Base-by-base conservation (phyloP, 768 basidiomycete species). In the Amanita rimosa region DNA sequence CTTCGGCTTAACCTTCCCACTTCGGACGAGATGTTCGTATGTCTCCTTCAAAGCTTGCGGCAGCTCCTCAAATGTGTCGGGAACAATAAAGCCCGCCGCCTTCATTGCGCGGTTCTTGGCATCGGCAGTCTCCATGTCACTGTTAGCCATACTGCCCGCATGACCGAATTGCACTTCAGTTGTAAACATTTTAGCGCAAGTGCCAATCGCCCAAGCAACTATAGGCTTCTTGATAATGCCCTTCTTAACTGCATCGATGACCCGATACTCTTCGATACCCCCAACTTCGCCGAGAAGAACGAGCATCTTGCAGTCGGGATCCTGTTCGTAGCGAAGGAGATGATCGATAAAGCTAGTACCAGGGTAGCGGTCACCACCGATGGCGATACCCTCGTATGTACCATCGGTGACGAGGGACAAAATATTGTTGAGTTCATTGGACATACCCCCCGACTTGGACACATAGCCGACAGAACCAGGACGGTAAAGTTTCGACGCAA, bases 141-240 rank as follows among this genome's bases (percentile, higher is more conserved):
- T 93, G 76, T 98, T 96, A 53, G 95, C 96, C 86, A 99, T 90
- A 40, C 83, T 85, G 21, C 96, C 96, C 43, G 96, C 96, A 70
- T 99, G 96, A 16, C 96, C 96, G 68, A 98, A 99, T 71, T 98
- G 96, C 46, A 98, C 96, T 67, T 97, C 96, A 43, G 96, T 97
- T 37, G 92, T 75, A 73, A 98, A 99, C 96, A 99, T 98, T 82
- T 96, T 96, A 59, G 96, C 96, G 66, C 96, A 99, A 37, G 96
- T 99, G 53, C 96, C 95, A 58, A 99, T 99, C 33, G 96, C 92
- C 96, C 96, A 99, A 24, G 96, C 96, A 56, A 99, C 89, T 64
- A 98, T 95, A 47, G 96, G 96, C 73, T 99, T 99, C 70, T 79
- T 94, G 77, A 99, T 98, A 57, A 72, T 70, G 44, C 95, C 93